Percentiles rank a stretch among this genome's conserved stretches.
These are phyloP conservation scores for Phlyctochytrium arcticum DNA, from an alignment of 192 early-diverging fungal species.

Conservation along the genomic window DNA sequence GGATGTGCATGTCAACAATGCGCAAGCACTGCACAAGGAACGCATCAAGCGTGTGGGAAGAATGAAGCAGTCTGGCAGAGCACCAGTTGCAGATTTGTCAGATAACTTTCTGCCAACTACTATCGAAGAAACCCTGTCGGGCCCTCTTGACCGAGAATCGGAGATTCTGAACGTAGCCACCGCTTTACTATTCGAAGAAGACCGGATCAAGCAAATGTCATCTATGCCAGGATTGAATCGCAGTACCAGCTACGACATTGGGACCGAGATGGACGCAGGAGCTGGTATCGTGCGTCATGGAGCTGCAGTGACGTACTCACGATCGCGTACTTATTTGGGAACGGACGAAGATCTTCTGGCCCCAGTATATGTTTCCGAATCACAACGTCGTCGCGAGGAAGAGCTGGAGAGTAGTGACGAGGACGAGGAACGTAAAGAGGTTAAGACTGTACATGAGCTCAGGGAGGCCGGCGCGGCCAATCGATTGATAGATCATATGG, in stretches of 20 bases:
- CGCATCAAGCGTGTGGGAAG: neutral
- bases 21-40: neutral
- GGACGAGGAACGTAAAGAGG: constrained; percentile 23
- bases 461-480: constrained; percentile 52
- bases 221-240: neutral
- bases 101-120: neutral
- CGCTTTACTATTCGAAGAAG: neutral
- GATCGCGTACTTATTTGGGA: constrained; percentile 19
- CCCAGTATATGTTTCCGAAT: constrained; percentile 16
- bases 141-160: neutral
- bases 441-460: constrained; percentile 54
- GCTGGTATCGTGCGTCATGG: neutral
- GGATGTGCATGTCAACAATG: neutral
- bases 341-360: constrained; percentile 11
- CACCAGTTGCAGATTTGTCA: neutral
- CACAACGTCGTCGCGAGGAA: constrained; percentile 18
- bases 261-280: neutral
- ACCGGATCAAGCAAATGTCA: neutral
- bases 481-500: constrained; percentile 57
- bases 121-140: neutral
- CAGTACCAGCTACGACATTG: neutral
- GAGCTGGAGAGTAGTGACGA: constrained; percentile 27
- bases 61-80: neutral
- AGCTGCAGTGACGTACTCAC: constrained; percentile 11
- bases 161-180: neutral